phyloP scores from a whole-genome alignment of 2,329 filamentous ascomycete species.

The Trichoderma atroviride region DNA sequence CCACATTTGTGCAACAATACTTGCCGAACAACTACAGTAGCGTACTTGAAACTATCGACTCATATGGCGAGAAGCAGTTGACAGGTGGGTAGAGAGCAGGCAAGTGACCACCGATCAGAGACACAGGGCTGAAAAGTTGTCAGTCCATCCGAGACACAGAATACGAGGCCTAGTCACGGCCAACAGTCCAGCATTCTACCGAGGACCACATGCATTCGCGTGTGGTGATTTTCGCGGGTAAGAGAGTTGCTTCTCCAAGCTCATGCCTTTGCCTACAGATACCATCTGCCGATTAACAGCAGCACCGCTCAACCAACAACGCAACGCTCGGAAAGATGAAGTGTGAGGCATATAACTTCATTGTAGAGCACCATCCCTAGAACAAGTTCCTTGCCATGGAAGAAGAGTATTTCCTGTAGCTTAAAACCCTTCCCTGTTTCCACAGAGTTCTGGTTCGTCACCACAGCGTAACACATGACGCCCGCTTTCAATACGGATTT shows the following conservation, averaged over 20 bases:
- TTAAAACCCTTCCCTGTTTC: background rate
- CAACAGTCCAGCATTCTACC: background rate
- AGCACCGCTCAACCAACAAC: background rate
- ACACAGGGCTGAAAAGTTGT: slow-evolving; percentile 8
- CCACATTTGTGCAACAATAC: background rate
- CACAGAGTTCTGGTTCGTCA: background rate
- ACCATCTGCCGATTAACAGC: background rate
- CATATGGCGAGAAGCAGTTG: background rate
- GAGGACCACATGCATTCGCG: background rate
- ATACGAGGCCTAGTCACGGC: background rate
- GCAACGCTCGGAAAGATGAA: background rate
- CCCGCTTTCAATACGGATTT: background rate
- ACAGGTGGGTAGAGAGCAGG: background rate
- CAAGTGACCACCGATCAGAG: background rate
- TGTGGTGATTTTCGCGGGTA: background rate
- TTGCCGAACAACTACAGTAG: background rate
- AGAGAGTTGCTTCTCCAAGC: background rate
- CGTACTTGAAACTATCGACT: background rate
- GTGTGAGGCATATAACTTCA: background rate
- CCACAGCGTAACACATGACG: slow-evolving; percentile 13
- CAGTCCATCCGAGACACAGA: background rate
- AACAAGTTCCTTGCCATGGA: background rate
- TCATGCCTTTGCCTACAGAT: background rate
- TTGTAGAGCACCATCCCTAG: background rate
- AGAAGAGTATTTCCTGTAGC: slow-evolving; percentile 5